Percentiles rank a stretch among this genome's conserved stretches.
phyloP scores from a whole-genome alignment of 495 filamentous ascomycete species.

The Penicillium coffeae region DNA sequence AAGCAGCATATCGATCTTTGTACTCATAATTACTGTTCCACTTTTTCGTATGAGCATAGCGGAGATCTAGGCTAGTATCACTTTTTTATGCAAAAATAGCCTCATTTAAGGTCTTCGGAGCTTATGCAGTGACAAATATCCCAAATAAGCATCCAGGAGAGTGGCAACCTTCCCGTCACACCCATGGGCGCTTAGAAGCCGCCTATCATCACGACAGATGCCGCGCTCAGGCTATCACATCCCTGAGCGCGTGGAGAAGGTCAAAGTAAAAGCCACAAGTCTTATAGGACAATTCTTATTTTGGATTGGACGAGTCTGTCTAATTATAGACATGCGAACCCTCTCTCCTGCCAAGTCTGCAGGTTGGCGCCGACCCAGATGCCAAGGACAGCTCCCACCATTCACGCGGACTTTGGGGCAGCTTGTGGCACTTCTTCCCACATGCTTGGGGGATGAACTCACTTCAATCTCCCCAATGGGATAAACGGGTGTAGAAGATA shows the following conservation, averaged over 20 bases:
- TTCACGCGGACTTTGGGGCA: not conserved
- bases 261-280: not conserved
- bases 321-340: conserved; percentile 9
- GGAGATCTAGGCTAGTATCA: no score
- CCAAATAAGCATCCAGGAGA: no score
- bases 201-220: not conserved
- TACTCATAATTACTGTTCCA: no score
- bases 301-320: not conserved
- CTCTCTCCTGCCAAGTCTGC: conserved; percentile 22
- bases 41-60: no score
- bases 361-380: conserved; percentile 15
- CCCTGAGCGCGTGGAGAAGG: not conserved
- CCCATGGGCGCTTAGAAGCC: not conserved
- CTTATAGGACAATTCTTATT: not conserved
- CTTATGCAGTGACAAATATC: not conserved
- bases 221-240: not conserved
- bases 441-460: conserved; percentile 7
- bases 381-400: conserved; percentile 5
- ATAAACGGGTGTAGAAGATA: not conserved
- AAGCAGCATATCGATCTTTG: not conserved
- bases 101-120: no score
- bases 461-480: not conserved
- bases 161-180: no score
- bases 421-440: not conserved
- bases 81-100: no score